Percentiles rank a stretch among this genome's conserved stretches.
phyloP scores from a whole-genome alignment of 73 alveolate genomes.

The Tetrahymena malaccensis region DNA sequence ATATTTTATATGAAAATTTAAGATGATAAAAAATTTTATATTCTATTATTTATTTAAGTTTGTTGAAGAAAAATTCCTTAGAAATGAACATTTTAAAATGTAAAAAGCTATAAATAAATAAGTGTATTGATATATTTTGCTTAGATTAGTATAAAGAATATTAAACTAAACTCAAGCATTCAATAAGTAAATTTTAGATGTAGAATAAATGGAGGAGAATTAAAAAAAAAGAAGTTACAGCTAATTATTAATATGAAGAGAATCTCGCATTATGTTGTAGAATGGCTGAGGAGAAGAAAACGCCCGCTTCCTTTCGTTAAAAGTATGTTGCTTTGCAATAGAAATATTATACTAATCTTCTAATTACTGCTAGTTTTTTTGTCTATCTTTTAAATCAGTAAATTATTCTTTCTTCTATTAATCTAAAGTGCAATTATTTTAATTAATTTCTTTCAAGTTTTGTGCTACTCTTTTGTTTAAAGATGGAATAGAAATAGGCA shows the following conservation, averaged over 20 bases:
- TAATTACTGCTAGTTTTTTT: neutral
- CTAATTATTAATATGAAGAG: neutral
- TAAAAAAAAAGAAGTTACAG: neutral
- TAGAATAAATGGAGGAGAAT: neutral
- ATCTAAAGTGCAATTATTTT: neutral
- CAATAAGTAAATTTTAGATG: no score
- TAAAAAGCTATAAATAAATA: no score
- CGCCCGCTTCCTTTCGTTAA: neutral
- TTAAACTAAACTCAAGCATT: no score
- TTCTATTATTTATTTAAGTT: no score
- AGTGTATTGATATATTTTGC: no score
- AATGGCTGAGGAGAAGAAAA: neutral
- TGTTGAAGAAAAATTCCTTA: no score
- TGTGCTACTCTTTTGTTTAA: neutral
- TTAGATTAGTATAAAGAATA: no score
- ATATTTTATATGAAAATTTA: no score
- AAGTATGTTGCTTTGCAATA: neutral
- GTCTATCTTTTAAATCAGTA: neutral
- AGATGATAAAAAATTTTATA: no score
- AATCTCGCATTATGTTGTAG: neutral
- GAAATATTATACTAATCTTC: neutral
- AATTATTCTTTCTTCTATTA: neutral
- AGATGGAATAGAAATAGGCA: neutral
- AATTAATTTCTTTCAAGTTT: neutral
- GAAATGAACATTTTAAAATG: no score